Conservation (phyloP, 202 grass and related monocot genomes). For the Thinopyrum obtusiflorum region DNA sequence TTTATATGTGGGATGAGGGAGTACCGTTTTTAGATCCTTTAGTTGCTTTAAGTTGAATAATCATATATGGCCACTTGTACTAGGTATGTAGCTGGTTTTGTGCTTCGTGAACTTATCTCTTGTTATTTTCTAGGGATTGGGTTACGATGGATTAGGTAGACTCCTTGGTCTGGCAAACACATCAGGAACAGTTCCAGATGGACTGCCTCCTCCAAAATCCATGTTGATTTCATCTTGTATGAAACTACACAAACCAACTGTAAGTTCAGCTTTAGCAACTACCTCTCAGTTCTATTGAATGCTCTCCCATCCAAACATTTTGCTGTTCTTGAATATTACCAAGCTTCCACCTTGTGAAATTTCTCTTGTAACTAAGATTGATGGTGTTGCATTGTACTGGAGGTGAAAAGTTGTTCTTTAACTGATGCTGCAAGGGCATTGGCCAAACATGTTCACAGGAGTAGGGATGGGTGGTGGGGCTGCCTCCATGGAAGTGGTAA, state of each 20-base stretch:
- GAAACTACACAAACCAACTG: constrained; percentile 66
- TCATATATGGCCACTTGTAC: background rate
- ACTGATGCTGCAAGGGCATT: constrained; percentile 93
- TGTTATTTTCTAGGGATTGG: constrained; percentile 47
- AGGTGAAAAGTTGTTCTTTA: constrained; percentile 85
- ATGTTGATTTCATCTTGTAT: constrained; percentile 62
- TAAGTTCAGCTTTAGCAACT: constrained; percentile 39
- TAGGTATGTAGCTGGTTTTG: constrained; percentile 8
- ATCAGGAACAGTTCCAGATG: constrained; percentile 65
- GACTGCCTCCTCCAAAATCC: constrained; percentile 71
- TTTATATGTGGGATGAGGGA: background rate
- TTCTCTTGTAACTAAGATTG: constrained; percentile 29
- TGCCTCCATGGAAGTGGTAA: constrained; percentile 65
- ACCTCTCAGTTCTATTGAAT: background rate
- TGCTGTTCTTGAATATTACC: constrained; percentile 1
- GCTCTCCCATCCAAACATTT: background rate
- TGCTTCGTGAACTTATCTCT: constrained; percentile 18
- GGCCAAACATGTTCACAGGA: constrained; percentile 88
- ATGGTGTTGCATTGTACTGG: constrained; percentile 34
- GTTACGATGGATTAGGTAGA: constrained; percentile 65
- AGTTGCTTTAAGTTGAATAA: constrained; percentile 20
- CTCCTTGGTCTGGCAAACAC: constrained; percentile 72
- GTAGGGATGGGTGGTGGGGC: constrained; percentile 80
- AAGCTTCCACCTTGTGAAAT: background rate
- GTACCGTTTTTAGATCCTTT: background rate